Base-by-base conservation (phyloP, 257 asterid species). In the Solanum sejunctum region DNA sequence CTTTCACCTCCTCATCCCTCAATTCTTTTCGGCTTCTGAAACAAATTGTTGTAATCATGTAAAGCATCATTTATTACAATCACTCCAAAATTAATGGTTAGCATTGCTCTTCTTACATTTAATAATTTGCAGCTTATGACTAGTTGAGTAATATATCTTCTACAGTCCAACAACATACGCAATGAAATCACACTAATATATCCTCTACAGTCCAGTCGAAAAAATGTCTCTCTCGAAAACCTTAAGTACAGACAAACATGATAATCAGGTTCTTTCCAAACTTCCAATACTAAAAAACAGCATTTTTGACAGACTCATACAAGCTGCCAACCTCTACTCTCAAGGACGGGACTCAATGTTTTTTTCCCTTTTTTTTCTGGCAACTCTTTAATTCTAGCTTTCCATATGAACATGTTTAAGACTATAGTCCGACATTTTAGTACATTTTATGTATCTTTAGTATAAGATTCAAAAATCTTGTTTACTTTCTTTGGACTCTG, bases 1-100 rank as follows among this genome's bases (percentile, higher is more conserved):
- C 88, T 80, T 86, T 89, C 85, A 82, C 90, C 87, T 89, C 92
- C 84, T 88, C 88, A 54, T 82, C 73, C 84, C 90, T 90, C 90
- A 92, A 86, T 80, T 90, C 97, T 86, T 91, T 93, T 85, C 84
- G 88, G 56, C 85, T 87, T 55, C 93, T 88, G 60, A 85, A 82
- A 67, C 82, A 78, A 78, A 52, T 78, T 51, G 6, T 15, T 2
- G 49, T 77, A 52, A 26, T 77, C 51, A 58, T 49, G 56, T 39
- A 49, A 41, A 28, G 63, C 55, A 83, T 75, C 67, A 67, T 85
- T 75, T 84, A 54, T 61, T 2, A 52, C 69, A 66, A 45, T 70
- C 51, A 58, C 49, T 52, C 41, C 47, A 52, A 77, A 51, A 13
- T 11, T 51, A 8, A 56, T 16, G 49, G 26, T 26, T 52, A 52